These are phyloP conservation scores for Pseudoperonospora humuli DNA, from an alignment of 352 stramenopile genomes.

Conservation along the genomic window DNA sequence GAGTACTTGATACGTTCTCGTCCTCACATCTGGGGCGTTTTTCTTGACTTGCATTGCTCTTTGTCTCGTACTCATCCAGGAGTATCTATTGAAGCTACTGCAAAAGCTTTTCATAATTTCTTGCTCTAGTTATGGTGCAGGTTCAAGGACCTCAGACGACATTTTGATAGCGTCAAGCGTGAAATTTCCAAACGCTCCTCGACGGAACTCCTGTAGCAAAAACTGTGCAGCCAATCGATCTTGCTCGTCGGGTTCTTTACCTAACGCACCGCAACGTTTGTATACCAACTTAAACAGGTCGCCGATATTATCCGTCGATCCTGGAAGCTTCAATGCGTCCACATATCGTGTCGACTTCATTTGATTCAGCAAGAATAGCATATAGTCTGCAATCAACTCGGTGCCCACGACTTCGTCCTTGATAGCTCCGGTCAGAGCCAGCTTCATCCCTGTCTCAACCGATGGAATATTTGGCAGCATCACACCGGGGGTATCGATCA, in stretches of 20 bases:
- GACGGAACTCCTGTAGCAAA: conserved; percentile 66
- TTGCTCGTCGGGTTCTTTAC: conserved; percentile 71
- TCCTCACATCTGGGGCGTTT: conserved; percentile 11
- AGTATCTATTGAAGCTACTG: neutral
- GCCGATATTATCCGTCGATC: conserved; percentile 69
- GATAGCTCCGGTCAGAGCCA: conserved; percentile 81
- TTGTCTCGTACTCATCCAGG: neutral
- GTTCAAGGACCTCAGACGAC: conserved; percentile 5
- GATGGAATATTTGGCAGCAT: conserved; percentile 83
- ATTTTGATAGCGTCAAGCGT: conserved; percentile 58
- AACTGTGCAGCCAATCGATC: conserved; percentile 57
- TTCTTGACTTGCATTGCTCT: conserved; percentile 5
- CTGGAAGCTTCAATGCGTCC: conserved; percentile 49
- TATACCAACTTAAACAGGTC: conserved; percentile 54
- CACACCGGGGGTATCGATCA: conserved; percentile 84
- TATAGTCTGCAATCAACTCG: conserved; percentile 84
- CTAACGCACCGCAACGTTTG: conserved; percentile 65
- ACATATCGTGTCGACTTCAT: conserved; percentile 75
- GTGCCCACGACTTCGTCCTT: conserved; percentile 83
- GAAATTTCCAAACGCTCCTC: conserved; percentile 72
- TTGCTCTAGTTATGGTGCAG: conserved; percentile 10
- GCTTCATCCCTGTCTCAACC: conserved; percentile 69
- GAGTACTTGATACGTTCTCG: conserved; percentile 1
- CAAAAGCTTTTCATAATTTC: neutral
- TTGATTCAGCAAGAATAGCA: conserved; percentile 84